Evolutionary conservation across 2,329 filamentous ascomycete genomes (phyloP), one percentile per base, ranked within the genome.

Genomic region (Penicillium vulpinum): DNA sequence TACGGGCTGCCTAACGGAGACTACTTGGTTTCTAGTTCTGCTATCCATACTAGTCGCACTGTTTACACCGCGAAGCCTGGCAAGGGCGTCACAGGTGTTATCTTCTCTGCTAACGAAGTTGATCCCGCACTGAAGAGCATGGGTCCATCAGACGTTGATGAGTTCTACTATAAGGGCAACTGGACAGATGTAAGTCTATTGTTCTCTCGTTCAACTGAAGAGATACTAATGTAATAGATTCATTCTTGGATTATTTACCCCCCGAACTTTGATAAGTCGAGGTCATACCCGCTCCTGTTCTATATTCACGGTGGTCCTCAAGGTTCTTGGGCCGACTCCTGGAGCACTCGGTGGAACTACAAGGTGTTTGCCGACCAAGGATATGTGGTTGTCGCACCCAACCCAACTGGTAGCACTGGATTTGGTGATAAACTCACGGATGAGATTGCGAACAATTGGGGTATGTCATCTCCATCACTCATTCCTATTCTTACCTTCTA

Each of bases 361-460:
- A 90, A 89, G 58, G 83, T 93, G 10, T 95, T 91, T 69, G 91
- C 91, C 4, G 91, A 95, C 72, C 90, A 93, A 75, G 91, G 91
- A 44, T 96, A 94, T 69, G 83, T 96, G 4, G 90, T 89, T 22
- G 85, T 96, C 45, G 83, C 86, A 48, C 90, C 91, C 10, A 96
- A 96, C 71, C 90, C 90, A 9, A 94, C 90, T 0, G 91, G 91
- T 18, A 90, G 86, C 67, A 92, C 90, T 5, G 89, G 90, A 3
- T 96, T 92, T 67, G 91, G 91, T 5, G 88, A 93, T 76, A 82
- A 83, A 31, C 84, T 93, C 54, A 85, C 86, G 31, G 86, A 96
- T 69, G 88, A 85, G 0, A 96, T 97, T 67, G 80, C 84, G 49
- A 81, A 86, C 54, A 82, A 95, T 62, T 96, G 92, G 92, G 92